These are phyloP conservation scores for Phytopythium sindhum DNA, from an alignment of 352 stramenopile genomes.

Conservation along the genomic window DNA sequence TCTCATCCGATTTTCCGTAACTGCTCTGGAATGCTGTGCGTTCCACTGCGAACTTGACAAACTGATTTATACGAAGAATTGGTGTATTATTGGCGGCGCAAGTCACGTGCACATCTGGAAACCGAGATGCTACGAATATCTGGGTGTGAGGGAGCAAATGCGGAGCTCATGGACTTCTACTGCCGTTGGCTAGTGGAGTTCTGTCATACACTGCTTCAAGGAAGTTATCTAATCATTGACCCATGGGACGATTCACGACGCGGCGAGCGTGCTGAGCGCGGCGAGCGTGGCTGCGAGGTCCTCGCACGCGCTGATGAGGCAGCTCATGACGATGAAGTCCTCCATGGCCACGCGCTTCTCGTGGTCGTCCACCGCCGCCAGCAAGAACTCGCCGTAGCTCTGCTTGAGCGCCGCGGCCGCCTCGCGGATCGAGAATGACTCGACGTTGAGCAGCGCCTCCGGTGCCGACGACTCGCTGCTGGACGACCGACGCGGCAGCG, in stretches of 20 bases:
- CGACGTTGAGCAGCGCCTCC: conserved; percentile 46
- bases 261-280: conserved; percentile 46
- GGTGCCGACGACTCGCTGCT: conserved; percentile 29
- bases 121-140: background rate
- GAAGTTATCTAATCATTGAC: background rate
- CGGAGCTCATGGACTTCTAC: too few species aligned
- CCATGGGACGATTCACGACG: conserved; percentile 17
- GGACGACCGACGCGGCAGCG: conserved; percentile 25
- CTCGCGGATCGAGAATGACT: conserved; percentile 56
- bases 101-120: too few species aligned
- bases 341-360: conserved; percentile 42
- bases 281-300: conserved; percentile 49
- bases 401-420: conserved; percentile 38
- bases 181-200: too few species aligned
- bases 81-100: background rate
- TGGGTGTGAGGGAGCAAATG: too few species aligned
- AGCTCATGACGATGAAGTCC: conserved; percentile 69
- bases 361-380: conserved; percentile 21
- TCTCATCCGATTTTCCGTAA: background rate
- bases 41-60: conserved; percentile 1
- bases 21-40: background rate
- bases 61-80: background rate
- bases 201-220: background rate
- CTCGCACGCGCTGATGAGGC: conserved; percentile 48
- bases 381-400: conserved; percentile 45